A percentile compares a stretch with the other conserved stretches of the same genome.
Conservation (phyloP, 129 eudicot species). For the Lactuca sativa region DNA sequence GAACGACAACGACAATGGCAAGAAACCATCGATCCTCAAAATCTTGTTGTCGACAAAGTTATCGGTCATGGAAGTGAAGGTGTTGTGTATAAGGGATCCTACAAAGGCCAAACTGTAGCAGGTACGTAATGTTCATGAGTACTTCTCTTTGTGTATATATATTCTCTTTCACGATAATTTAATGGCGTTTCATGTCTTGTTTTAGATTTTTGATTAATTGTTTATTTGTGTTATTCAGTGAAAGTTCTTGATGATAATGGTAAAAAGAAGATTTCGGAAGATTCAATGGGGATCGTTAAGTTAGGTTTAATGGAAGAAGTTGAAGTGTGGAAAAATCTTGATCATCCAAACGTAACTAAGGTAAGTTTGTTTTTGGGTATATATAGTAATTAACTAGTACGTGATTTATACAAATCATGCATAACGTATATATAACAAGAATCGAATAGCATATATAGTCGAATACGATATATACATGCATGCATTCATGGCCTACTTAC, state of each 20-base stretch:
- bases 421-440: neutral
- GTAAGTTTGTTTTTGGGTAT: conserved; percentile 11
- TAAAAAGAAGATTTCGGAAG: neutral
- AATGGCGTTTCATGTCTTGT: neutral
- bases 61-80: conserved; percentile 27
- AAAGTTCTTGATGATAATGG: neutral
- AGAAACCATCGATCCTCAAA: conserved; percentile 24
- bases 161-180: neutral
- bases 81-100: conserved; percentile 27
- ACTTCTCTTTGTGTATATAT: neutral
- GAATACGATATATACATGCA: neutral
- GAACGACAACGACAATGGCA: conserved; percentile 4
- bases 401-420: neutral
- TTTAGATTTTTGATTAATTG: neutral
- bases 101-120: conserved; percentile 26
- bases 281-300: neutral
- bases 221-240: neutral
- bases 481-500: neutral
- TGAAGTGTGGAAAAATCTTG: conserved; percentile 77
- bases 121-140: conserved; percentile 11
- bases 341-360: conserved; percentile 83
- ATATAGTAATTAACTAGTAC: too few species aligned
- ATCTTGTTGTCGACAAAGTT: conserved; percentile 23
- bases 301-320: conserved; percentile 40
- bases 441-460: neutral